Conservation (phyloP, 345 rosid species). For the Garcia nutans region DNA sequence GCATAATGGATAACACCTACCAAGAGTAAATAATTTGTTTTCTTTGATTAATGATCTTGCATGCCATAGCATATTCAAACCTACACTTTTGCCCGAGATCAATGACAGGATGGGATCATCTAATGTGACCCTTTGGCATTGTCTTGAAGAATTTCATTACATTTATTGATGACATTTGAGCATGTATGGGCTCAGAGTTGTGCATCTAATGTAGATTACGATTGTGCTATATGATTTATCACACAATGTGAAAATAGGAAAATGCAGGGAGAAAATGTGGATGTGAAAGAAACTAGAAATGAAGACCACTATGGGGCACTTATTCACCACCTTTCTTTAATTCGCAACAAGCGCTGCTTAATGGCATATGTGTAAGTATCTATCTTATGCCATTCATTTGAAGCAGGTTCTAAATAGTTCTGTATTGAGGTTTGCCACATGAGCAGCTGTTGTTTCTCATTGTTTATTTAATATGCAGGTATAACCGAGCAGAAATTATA, state of each 20-base stretch:
- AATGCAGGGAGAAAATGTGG: constrained; percentile 84
- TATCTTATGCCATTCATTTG: constrained; percentile 7
- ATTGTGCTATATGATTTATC: not conserved
- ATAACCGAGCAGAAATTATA: constrained; percentile 77
- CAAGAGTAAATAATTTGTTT: not conserved
- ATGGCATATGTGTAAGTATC: constrained; percentile 78
- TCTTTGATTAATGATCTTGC: not conserved
- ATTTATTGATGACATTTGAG: not conserved
- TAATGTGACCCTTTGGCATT: not conserved
- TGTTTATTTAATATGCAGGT: constrained; percentile 39
- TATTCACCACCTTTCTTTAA: constrained; percentile 77
- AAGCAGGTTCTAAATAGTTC: constrained; percentile 8
- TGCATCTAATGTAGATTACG: not conserved
- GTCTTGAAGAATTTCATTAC: not conserved
- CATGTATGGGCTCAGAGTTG: not conserved
- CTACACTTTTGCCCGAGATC: not conserved
- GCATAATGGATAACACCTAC: not conserved
- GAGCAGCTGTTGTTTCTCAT: not conserved
- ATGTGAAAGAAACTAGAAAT: constrained; percentile 72
- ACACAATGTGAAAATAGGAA: constrained; percentile 43
- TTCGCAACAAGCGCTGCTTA: constrained; percentile 88
- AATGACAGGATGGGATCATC: not conserved
- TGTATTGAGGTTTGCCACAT: not conserved
- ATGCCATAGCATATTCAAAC: not conserved
- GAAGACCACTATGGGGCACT: constrained; percentile 89